Base-by-base conservation (phyloP, 495 filamentous ascomycete species). In the Ramalina intermedia region DNA sequence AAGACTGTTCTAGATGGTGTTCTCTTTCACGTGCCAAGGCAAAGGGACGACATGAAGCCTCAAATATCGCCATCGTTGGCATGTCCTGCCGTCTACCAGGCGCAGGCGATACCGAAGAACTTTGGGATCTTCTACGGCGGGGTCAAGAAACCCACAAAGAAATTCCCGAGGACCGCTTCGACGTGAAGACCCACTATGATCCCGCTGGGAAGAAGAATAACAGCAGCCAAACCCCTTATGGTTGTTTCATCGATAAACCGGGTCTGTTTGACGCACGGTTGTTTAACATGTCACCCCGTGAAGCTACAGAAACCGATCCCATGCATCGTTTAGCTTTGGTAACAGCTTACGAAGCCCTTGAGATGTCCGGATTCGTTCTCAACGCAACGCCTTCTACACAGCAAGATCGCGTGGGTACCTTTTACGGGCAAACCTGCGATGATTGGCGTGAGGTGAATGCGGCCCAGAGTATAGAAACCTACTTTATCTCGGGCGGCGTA, bases 271-370 rank as follows among this genome's bases (percentile, higher is more conserved):
- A 54, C 24, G n/a, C 47, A 13, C 38, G 41, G 2, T 50, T 54
- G n/a, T 54, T 54, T 36, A 46, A 46, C 14, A 46, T 54, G 41
- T 54, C 52, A 12, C 52, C 52, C 6, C 18, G 46, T 14, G 52
- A 54, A 24, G 44, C 26, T 6, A 46, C 2, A 3, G n/a, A 85
- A 54, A 85, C 80, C 0, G 84, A 88, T 61, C 85, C 85, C 1
- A 79, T 82, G 73, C 85, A 87, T 55, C 71, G 85, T 18, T 67
- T 87, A 48, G 76, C 80, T 0, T 58, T 91, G 24, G 71, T 76
- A 9, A 84, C 81, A 3, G 80, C 81, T 1, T 87, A 87, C 50
- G 84, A 88, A 57, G 85, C 85, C 0, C 69, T 90, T 3, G 83
- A 90, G 58, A 80, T 80, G 73, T 75, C 81, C 16, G 37, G 50